Evolutionary conservation across 176 grass and related monocot species (phyloP).

Genomic region (Oryza officinalis): DNA sequence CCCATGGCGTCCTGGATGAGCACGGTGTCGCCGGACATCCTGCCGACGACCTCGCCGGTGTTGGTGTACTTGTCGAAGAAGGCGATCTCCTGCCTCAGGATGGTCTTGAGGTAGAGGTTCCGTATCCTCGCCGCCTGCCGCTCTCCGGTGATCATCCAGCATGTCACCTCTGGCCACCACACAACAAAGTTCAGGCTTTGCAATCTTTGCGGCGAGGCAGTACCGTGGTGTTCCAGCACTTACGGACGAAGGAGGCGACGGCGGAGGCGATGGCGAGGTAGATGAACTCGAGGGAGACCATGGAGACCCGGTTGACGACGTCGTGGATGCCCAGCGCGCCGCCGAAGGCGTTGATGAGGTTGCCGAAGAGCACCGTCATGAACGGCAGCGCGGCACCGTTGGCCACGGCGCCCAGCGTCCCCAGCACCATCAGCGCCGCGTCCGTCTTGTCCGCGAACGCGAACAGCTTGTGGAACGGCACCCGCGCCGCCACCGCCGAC

Average conservation of each 20-base stretch:
- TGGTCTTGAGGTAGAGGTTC: conserved; percentile 92
- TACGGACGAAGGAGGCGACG: conserved; percentile 89
- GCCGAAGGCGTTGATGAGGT: conserved; percentile 83
- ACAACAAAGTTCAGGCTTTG: background rate
- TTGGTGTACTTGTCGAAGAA: conserved; percentile 96
- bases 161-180: conserved; percentile 72
- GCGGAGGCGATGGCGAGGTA: conserved; percentile 76
- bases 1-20: conserved; percentile 99
- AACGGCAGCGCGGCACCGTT: conserved; percentile 84
- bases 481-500: conserved; percentile 2
- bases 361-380: conserved; percentile 93
- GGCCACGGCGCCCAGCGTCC: conserved; percentile 69
- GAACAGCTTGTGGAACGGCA: conserved; percentile 92
- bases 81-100: conserved; percentile 92
- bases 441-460: conserved; percentile 82
- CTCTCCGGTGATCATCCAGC: conserved; percentile 98
- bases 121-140: conserved; percentile 92
- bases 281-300: conserved; percentile 83
- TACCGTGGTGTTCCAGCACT: conserved; percentile 22
- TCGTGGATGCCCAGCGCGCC: conserved; percentile 60
- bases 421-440: conserved; percentile 65
- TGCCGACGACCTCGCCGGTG: conserved; percentile 90
- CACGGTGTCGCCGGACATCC: conserved; percentile 98
- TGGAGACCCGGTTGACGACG: conserved; percentile 67
- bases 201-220: no score